These are phyloP conservation scores for Sodiomyces alkalinus DNA, from an alignment of 2,329 filamentous ascomycete genomes.

Conservation along the genomic window DNA sequence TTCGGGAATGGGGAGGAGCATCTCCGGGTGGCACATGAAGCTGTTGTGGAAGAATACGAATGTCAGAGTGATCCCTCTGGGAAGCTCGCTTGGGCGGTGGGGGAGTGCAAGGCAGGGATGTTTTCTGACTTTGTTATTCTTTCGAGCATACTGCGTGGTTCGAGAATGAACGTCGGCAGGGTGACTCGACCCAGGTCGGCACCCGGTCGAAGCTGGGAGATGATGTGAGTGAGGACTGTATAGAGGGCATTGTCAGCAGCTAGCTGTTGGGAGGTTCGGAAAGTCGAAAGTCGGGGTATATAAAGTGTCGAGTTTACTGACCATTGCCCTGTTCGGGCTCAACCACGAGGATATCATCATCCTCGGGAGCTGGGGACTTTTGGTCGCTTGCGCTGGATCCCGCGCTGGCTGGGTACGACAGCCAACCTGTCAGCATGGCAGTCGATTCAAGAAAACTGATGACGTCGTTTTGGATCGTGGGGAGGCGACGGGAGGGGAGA, in stretches of 20 bases:
- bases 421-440: conserved; percentile 28
- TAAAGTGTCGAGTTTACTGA: conserved; percentile 30
- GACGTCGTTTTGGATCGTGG: not conserved
- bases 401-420: conserved; percentile 24
- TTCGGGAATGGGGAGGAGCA: conserved; percentile 70
- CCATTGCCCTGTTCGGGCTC: conserved; percentile 91
- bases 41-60: too few relatives aligned
- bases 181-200: conserved; percentile 91
- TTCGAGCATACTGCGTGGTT: conserved; percentile 95
- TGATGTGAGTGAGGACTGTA: conserved; percentile 87
- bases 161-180: conserved; percentile 92
- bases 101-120: too few relatives aligned
- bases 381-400: conserved; percentile 43
- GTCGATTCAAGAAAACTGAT: not conserved
- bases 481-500: conserved; percentile 8
- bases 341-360: conserved; percentile 67
- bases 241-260: not conserved
- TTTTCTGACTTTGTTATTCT: conserved; percentile 88
- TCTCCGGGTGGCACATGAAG: conserved; percentile 99
- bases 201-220: conserved; percentile 88
- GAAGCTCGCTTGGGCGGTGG: too few relatives aligned
- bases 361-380: conserved; percentile 28
- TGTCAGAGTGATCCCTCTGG: conserved; percentile 1
- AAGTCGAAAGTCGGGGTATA: not conserved
- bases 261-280: not conserved